Base-by-base conservation (phyloP, 2,329 filamentous ascomycete species). In the Diplodia seriata region DNA sequence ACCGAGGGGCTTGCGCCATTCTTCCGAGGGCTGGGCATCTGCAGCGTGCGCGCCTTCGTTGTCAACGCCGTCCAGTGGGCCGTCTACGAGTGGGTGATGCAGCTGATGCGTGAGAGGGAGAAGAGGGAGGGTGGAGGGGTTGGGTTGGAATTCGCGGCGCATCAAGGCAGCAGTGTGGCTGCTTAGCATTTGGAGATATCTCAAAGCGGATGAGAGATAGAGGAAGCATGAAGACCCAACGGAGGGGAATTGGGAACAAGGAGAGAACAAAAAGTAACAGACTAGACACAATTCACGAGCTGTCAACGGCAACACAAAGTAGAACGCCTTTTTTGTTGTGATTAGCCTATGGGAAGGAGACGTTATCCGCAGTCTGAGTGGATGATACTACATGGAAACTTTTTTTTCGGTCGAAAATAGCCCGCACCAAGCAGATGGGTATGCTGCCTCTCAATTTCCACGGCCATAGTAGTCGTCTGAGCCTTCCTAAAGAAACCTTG, bases 41-140 rank as follows among this genome's bases (percentile, higher is more conserved):
- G 94, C 78, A 96, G 92, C 78, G 80, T 91, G 9, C 84, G 94
- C 72, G 94, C 94, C 0, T 97, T 98, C 77, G 82, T 97, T 64
- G 94, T 97, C 49, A 97, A 97, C 81, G 94, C 94, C 2, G 91
- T 92, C n/a, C 88, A 90, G 81, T 98, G 94, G 94, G 90, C 91
- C 29, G 87, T 92, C 6, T 97, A 97, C 76, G 94, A 97, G 80
- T 93, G 91, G 89, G 87, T 92, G 74, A 94, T 97, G 91, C 76
- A 75, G 14, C 11, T 68, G 33, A 68, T 68, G 55, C 53, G 31
- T 9, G 33, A 20, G 23, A 40, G 40, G 15, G 15, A 36, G 54
- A 38, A 12, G 15, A 18, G 23, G 18, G 29, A 2, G 29, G n/a
- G 12, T n/a, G 53, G 29, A 11, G 36, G 36, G 36, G 36, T 11